Conservation (phyloP, 2,329 filamentous ascomycete genomes). For the Mariannaea elegans region DNA sequence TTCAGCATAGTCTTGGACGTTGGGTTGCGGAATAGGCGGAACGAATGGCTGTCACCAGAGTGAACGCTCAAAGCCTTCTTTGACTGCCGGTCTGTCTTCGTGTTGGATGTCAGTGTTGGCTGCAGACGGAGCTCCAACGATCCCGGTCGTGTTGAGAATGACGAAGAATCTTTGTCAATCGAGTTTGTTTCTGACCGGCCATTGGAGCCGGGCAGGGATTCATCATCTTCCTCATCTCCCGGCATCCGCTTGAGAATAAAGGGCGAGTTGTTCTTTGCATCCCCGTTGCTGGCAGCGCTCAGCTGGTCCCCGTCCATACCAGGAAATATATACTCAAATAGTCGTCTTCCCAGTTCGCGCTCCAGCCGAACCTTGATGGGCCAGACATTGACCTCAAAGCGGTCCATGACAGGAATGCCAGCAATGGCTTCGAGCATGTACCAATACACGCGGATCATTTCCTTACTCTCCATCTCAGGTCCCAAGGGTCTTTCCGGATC, state of each 20-base stretch:
- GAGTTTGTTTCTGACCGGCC: constrained; percentile 48
- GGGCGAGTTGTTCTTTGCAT: constrained; percentile 67
- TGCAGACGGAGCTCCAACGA: constrained; percentile 84
- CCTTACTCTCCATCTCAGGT: constrained; percentile 61
- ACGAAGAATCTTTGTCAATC: constrained; percentile 56
- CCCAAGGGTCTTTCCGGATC: constrained; percentile 67
- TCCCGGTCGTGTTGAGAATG: constrained; percentile 71
- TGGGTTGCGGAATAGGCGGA: constrained; percentile 60
- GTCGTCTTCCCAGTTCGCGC: constrained; percentile 86
- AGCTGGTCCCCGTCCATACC: constrained; percentile 70
- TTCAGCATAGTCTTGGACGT: constrained; percentile 57
- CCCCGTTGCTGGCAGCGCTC: constrained; percentile 49
- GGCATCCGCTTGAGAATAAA: constrained; percentile 59
- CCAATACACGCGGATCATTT: constrained; percentile 96
- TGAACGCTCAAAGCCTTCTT: constrained; percentile 61
- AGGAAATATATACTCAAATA: constrained; percentile 98
- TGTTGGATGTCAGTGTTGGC: constrained; percentile 77
- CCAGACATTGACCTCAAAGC: constrained; percentile 93
- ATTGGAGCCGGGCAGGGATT: constrained; percentile 52
- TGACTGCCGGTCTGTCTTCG: constrained; percentile 46
- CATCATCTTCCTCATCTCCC: constrained; percentile 51
- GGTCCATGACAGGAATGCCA: constrained; percentile 95
- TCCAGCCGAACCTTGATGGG: constrained; percentile 95
- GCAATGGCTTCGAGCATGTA: constrained; percentile 98
- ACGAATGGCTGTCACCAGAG: constrained; percentile 58